Evolutionary conservation across 1,284 basidiomycete species (phyloP).

Genomic region (Boletellus deceptivus): DNA sequence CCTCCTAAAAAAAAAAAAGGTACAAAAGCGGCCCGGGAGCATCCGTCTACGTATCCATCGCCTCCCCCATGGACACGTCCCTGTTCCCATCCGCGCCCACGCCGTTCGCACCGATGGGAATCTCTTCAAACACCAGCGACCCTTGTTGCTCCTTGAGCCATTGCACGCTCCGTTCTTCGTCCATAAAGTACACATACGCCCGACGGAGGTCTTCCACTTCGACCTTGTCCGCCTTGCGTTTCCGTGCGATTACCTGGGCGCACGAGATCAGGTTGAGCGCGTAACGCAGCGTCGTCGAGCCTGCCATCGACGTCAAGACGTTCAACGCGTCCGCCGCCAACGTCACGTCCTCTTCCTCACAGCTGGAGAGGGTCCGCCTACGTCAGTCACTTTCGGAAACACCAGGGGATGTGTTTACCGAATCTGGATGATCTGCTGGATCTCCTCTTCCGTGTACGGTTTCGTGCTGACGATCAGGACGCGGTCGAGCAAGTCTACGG

Average conservation of each 20-base stretch:
- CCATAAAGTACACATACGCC: constrained; percentile 90
- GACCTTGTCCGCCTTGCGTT: constrained; percentile 75
- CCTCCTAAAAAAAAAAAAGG: no score
- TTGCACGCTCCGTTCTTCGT: constrained; percentile 92
- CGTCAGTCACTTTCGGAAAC: not conserved
- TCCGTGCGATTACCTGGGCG: constrained; percentile 78
- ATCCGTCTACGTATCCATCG: constrained; percentile 29
- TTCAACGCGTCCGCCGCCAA: constrained; percentile 72
- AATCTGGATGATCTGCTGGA: constrained; percentile 90
- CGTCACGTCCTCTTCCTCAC: constrained; percentile 95
- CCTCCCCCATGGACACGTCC: constrained; percentile 30
- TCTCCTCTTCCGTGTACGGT: constrained; percentile 83
- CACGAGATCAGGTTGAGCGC: constrained; percentile 92
- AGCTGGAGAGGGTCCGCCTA: constrained; percentile 44
- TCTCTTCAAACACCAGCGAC: constrained; percentile 69
- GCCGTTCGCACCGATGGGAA: constrained; percentile 4
- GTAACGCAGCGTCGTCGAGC: constrained; percentile 85
- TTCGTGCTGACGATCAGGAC: constrained; percentile 95
- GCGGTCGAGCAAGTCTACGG: constrained; percentile 91
- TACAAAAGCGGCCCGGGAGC: not conserved
- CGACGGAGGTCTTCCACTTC: constrained; percentile 82
- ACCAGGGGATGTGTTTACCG: constrained; percentile 43
- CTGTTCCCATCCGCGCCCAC: constrained; percentile 13
- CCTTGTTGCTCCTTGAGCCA: constrained; percentile 90
- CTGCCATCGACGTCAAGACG: constrained; percentile 83